These are phyloP conservation scores for Lactifluus volemus DNA, from an alignment of 768 basidiomycete species.

Conservation along the genomic window DNA sequence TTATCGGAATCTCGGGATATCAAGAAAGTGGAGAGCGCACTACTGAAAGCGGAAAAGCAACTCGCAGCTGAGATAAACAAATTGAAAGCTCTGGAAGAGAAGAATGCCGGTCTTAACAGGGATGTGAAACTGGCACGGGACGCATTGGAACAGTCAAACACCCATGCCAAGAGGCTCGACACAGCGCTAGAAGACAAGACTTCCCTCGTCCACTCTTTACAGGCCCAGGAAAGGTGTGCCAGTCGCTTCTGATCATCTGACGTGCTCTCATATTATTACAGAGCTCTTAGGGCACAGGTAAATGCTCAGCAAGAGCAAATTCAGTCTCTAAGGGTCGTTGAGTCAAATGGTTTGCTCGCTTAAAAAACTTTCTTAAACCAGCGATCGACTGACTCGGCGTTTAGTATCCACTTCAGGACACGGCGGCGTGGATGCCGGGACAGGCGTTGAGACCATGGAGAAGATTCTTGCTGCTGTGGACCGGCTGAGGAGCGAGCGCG, in stretches of 20 bases:
- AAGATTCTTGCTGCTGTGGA: slow-evolving; percentile 53
- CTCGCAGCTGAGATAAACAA: slow-evolving; percentile 37
- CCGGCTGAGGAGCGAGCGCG: slow-evolving; percentile 60
- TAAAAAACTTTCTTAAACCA: too few species aligned
- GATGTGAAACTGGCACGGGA: slow-evolving; percentile 47
- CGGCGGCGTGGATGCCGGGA: not conserved
- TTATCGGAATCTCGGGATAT: slow-evolving; percentile 34
- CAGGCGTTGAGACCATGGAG: slow-evolving; percentile 33
- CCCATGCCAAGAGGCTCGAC: slow-evolving; percentile 23
- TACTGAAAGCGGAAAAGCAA: slow-evolving; percentile 18
- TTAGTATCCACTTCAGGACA: not conserved
- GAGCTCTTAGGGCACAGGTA: slow-evolving; percentile 12
- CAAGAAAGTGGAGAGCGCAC: slow-evolving; percentile 28
- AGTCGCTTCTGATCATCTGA: not conserved
- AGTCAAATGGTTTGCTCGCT: not conserved
- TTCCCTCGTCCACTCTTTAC: slow-evolving; percentile 23
- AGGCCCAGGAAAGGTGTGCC: slow-evolving; percentile 22
- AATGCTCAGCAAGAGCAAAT: not conserved
- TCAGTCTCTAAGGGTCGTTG: not conserved
- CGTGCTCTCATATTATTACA: not conserved
- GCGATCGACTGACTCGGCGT: not conserved
- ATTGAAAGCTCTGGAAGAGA: slow-evolving; percentile 33
- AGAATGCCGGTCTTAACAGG: slow-evolving; percentile 36
- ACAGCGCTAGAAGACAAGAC: slow-evolving; percentile 21
- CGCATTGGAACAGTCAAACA: slow-evolving; percentile 33